Evolutionary conservation across 768 basidiomycete species (phyloP).

Genomic region (Chalciporus piperatus): DNA sequence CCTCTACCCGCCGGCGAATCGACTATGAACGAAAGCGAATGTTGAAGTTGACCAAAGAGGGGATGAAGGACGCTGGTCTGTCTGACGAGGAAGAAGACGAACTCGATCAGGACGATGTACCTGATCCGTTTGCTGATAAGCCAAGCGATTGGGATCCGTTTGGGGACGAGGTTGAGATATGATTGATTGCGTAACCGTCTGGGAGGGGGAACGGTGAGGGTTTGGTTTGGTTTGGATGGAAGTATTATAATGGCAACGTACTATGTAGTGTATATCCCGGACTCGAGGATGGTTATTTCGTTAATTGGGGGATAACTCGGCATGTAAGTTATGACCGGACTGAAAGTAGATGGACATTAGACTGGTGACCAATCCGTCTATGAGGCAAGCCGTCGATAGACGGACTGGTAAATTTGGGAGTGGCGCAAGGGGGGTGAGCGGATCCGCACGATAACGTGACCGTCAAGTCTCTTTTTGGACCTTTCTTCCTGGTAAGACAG

Average conservation of each 20-base stretch:
- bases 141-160: conserved; percentile 33
- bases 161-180: conserved; percentile 26
- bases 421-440: no score
- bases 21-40: conserved; percentile 31
- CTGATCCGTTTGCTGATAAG: conserved; percentile 26
- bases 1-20: conserved; percentile 26
- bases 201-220: background rate
- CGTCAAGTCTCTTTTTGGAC: no score
- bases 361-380: no score
- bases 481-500: no score
- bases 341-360: no score
- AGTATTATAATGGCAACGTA: background rate
- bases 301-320: background rate
- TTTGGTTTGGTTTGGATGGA: background rate
- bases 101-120: conserved; percentile 11
- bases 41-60: conserved; percentile 27
- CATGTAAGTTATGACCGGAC: background rate
- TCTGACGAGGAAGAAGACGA: conserved; percentile 26
- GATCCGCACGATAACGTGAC: no score
- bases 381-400: no score
- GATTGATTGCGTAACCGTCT: no score
- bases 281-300: background rate
- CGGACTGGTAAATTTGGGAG: no score
- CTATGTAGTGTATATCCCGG: conserved; percentile 1
- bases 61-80: conserved; percentile 26